Base-by-base conservation (phyloP, 2,329 filamentous ascomycete genomes). In the Alternaria conjuncta region DNA sequence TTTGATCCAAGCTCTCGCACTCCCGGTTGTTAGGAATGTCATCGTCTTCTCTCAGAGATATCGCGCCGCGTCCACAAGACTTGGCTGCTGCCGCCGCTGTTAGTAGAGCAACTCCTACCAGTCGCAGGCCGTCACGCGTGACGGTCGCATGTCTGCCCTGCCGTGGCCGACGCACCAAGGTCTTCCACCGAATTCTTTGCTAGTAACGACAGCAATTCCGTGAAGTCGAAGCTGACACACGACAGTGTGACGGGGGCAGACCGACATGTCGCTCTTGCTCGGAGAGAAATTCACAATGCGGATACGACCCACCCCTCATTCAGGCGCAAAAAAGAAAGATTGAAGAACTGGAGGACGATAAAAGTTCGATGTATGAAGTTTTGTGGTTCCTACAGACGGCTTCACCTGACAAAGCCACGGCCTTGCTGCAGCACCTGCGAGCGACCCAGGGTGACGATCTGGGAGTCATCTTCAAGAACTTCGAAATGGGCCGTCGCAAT, bases 341-440 rank as follows among this genome's bases (percentile, higher is more conserved):
- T 20, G 53, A 61, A 32, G 43, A 60, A 32, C 26, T 66, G 11
- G 57, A 66, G 20, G 53, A 53, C 9, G 64, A 64, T 20, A 66
- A 55, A 23, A 64, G 44, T 46, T 53, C 62, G 1, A 30, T 70
- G 32, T 55, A 64, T 26, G 63, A 68, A n/a, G 57, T 71, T 15
- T 45, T 71, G 6, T 71, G 71, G 66, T 59, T 41, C 18, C 58
- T 72, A 13, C 68, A 71, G 25, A 70, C 61, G 2, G 55, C 58
- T 4, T 66, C 63, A n/a, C 50, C 57, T 2, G 51, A 67, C 9
- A 55, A 65, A 21, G 67, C 69, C 15, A 46, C 60, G 6, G 49
- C 60, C 2, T 41, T 69, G 18, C 58, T 73, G 18, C 53, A 61
- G 46, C 32, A 62, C 11, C 41, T 64, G 26, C 49, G 61, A 32